A percentile compares a stretch with the other conserved stretches of the same genome.
These are phyloP conservation scores for Pseudoscleropodium purum DNA, from an alignment of 225 moss, liverwort and hornwort genomes.

Conservation along the genomic window DNA sequence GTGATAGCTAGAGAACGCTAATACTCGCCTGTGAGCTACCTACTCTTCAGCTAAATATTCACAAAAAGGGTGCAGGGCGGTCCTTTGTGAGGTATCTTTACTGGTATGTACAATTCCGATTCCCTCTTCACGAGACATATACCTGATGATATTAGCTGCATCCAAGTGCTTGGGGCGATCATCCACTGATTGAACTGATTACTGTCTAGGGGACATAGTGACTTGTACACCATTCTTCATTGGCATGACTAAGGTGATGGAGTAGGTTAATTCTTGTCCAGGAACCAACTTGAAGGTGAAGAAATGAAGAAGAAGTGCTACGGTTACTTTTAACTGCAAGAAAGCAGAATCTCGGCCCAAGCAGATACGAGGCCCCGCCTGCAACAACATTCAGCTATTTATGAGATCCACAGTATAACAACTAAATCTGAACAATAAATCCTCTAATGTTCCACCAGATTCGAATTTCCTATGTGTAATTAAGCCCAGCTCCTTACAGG, in stretches of 20 bases:
- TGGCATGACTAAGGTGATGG: background rate
- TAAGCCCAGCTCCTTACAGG: background rate
- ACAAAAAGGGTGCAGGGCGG: no score
- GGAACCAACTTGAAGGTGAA: constrained; percentile 51
- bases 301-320: constrained; percentile 44
- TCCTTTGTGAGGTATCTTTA: no score
- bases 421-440: background rate
- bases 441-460: background rate
- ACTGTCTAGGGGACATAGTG: no score
- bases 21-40: background rate
- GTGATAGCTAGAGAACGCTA: background rate
- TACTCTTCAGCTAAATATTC: no score
- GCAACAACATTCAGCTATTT: background rate
- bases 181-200: no score
- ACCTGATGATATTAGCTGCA: no score
- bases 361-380: constrained; percentile 75
- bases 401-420: background rate
- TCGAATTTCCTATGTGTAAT: background rate
- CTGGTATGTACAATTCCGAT: no score
- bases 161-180: no score
- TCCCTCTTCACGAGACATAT: no score
- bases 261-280: constrained; percentile 25
- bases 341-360: constrained; percentile 69
- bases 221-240: no score
- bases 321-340: constrained; percentile 59